Evolutionary conservation across 2,329 filamentous ascomycete species (phyloP).

Genomic region (Leptographium procerum): DNA sequence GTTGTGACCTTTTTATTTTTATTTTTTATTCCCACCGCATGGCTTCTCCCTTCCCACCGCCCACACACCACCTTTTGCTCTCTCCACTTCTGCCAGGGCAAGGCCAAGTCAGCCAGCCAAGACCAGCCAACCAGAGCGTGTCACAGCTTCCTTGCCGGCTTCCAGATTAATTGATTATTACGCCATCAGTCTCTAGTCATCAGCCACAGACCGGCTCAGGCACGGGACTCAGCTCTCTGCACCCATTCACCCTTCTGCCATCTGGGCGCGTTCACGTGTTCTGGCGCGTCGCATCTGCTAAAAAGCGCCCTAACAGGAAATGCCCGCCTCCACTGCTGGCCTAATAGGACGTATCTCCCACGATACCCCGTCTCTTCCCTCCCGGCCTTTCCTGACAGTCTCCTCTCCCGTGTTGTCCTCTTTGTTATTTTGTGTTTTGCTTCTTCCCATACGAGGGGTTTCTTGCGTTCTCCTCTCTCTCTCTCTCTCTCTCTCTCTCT

Average conservation of each 20-base stretch:
- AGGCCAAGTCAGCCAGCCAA: too few species aligned
- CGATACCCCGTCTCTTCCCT: background rate
- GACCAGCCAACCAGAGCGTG: too few species aligned
- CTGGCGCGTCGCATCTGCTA: background rate
- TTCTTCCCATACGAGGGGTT: too few species aligned
- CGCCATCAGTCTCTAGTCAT: too few species aligned
- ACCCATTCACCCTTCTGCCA: background rate
- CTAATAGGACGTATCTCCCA: background rate
- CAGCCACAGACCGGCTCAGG: background rate
- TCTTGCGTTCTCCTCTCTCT: too few species aligned
- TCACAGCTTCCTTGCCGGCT: background rate
- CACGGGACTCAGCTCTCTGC: background rate
- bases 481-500: background rate
- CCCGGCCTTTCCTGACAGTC: background rate
- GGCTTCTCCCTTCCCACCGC: too few species aligned
- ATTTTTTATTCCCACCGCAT: too few species aligned
- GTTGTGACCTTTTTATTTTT: too few species aligned
- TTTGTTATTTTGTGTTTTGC: too few species aligned
- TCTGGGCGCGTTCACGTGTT: background rate
- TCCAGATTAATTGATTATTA: too few species aligned
- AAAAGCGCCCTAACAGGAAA: background rate
- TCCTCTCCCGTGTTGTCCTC: background rate
- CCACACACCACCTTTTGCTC: too few species aligned
- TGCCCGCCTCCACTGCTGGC: background rate
- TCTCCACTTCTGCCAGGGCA: too few species aligned